Evolutionary conservation across 768 basidiomycete species (phyloP), one percentile per base, ranked within the genome.

Genomic region (Kwoniella dendrophila): DNA sequence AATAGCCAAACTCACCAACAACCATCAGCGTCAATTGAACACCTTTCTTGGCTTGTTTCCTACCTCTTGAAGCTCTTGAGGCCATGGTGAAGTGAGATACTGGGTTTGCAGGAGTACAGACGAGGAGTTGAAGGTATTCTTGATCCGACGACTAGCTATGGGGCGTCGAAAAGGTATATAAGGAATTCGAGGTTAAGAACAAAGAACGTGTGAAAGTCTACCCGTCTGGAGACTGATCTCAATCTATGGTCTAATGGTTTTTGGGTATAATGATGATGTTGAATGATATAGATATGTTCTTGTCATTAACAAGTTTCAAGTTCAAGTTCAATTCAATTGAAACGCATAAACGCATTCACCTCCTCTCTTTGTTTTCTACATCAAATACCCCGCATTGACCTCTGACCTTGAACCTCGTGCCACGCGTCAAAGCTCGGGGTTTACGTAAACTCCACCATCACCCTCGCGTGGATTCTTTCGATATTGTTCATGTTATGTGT

Each of bases 21-120:
- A 97, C 95, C 91, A 93, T 93, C 74, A 97, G 80, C 70, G 95
- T 98, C 82, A 98, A 90, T 82, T 95, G 92, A 55, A 98, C 90
- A 78, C 94, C 95, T 86, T 97, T 97, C 84, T 97, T 98, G 81
- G 90, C 92, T 63, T 78, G 76, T 81, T 97, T 97, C 1, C 81
- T 69, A 12, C 74, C 74, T 50, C 77, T 68, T 27, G 72, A 71
- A 18, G 63, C 69, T 52, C 77, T 67, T 5, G 75, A 75, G 11
- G 72, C 67, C 71, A 78, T 76, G 14, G 20, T 68, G 45, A 50
- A 36, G 10, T 33, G 16, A n/a, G 40, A 27, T 47, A 16, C 24
- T 45, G 7, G 12, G 36, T 10, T 33, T 8, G 27, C 43, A 34
- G 50, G 30, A 47, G 52, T 32, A 45, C 47, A n/a, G 22, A 34